Percentiles rank a stretch among this genome's conserved stretches.
phyloP scores from a whole-genome alignment of 2,329 filamentous ascomycete genomes.

The Sporothrix brasiliensis region DNA sequence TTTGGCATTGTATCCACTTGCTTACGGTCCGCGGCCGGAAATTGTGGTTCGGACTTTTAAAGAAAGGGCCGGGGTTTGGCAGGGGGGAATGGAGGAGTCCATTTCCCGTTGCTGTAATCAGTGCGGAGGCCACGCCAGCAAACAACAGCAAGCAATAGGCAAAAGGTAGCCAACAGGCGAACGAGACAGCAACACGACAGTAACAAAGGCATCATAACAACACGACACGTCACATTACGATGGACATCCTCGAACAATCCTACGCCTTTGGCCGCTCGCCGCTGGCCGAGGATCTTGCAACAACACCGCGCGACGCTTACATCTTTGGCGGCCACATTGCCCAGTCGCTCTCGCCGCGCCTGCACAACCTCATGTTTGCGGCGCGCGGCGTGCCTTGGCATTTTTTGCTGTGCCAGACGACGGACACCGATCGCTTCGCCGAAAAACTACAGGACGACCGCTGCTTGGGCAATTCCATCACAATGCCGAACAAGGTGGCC shows the following conservation, averaged over 20 bases:
- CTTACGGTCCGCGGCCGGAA: no score
- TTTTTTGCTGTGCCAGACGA: not conserved
- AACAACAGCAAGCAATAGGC: no score
- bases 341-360: conserved; percentile 11
- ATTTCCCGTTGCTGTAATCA: no score
- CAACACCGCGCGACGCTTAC: not conserved
- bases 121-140: no score
- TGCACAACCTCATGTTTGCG: conserved; percentile 17
- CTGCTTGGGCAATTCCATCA: not conserved
- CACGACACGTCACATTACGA: not conserved
- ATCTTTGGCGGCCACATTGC: conserved; percentile 19
- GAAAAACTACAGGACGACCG: not conserved
- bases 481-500: conserved; percentile 22
- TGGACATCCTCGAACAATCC: conserved; percentile 20
- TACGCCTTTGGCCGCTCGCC: conserved; percentile 13
- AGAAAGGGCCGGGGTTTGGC: no score
- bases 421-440: not conserved
- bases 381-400: conserved; percentile 8
- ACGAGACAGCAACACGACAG: no score
- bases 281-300: not conserved
- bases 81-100: no score
- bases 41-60: no score
- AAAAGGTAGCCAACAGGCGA: no score
- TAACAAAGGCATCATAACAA: not conserved
- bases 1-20: no score